Conservation (phyloP, 225 moss, liverwort and hornwort genomes). For the Polytrichum commune region DNA sequence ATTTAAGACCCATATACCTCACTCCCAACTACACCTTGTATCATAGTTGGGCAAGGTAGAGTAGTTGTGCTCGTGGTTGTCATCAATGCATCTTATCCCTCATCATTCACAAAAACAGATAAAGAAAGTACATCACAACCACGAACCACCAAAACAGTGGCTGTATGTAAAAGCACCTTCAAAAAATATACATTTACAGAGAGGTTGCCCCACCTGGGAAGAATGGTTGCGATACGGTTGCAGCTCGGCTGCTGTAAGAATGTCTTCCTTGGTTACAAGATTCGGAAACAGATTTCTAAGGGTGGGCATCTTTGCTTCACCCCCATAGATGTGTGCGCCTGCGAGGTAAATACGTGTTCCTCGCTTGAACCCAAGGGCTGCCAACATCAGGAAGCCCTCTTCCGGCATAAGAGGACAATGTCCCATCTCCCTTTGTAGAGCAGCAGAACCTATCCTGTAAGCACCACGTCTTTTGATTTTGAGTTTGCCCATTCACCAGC, state of each 20-base stretch:
- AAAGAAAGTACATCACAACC: too few relatives aligned
- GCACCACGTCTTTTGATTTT: background rate
- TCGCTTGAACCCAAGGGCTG: slow-evolving; percentile 77
- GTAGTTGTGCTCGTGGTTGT: too few relatives aligned
- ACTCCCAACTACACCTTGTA: too few relatives aligned
- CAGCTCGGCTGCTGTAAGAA: slow-evolving; percentile 62
- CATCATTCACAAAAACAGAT: too few relatives aligned
- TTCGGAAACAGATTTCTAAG: slow-evolving; percentile 73
- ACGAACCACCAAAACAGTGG: too few relatives aligned
- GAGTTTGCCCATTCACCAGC: too few relatives aligned
- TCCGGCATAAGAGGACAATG: slow-evolving; percentile 81
- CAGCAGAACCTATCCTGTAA: slow-evolving; percentile 39
- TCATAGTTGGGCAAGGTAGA: too few relatives aligned
- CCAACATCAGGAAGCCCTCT: slow-evolving; percentile 76
- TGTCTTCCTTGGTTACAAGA: slow-evolving; percentile 71
- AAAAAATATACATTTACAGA: too few relatives aligned
- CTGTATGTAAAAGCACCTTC: too few relatives aligned
- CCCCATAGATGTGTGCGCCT: slow-evolving; percentile 59
- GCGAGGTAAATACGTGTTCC: slow-evolving; percentile 78
- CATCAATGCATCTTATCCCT: too few relatives aligned
- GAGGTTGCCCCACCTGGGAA: slow-evolving; percentile 42
- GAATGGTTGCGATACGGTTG: slow-evolving; percentile 68
- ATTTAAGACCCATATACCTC: too few relatives aligned
- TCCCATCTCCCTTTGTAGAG: slow-evolving; percentile 41
- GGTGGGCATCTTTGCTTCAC: slow-evolving; percentile 48